These are phyloP conservation scores for Ceratorhiza oryzae-sativae DNA, from an alignment of 1,284 basidiomycete genomes.

Conservation along the genomic window DNA sequence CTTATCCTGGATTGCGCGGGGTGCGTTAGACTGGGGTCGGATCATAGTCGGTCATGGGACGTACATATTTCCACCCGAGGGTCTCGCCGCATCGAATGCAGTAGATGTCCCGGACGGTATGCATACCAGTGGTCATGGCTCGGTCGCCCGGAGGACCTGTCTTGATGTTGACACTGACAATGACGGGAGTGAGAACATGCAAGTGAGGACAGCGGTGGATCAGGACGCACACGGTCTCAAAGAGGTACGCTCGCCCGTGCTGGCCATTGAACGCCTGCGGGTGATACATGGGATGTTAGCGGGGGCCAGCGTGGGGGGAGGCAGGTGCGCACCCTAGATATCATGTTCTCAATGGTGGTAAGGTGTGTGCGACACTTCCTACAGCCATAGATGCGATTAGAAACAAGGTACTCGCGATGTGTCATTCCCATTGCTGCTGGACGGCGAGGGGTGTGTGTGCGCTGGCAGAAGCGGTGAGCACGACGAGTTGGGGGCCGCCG, in stretches of 20 bases:
- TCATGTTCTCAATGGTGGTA: constrained; percentile 89
- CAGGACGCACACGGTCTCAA: constrained; percentile 84
- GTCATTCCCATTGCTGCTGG: constrained; percentile 76
- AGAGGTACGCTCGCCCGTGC: constrained; percentile 93
- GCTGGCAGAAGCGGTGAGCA: background rate
- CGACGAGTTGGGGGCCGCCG: background rate
- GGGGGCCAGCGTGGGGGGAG: constrained; percentile 8
- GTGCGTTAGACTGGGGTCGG: background rate
- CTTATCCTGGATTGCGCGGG: constrained; percentile 68
- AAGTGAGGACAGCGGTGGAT: background rate
- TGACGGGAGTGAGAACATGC: constrained; percentile 12
- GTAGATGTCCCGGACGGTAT: constrained; percentile 94
- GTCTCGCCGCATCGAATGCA: constrained; percentile 87
- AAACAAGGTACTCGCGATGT: constrained; percentile 86
- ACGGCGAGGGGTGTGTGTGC: background rate
- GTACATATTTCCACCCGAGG: constrained; percentile 98
- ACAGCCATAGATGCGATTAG: constrained; percentile 91
- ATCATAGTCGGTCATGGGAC: constrained; percentile 48
- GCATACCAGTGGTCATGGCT: constrained; percentile 95
- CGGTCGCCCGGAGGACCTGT: constrained; percentile 90
- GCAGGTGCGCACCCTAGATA: constrained; percentile 76
- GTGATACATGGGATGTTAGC: constrained; percentile 1
- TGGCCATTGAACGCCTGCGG: constrained; percentile 89
- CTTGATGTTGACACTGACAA: constrained; percentile 82
- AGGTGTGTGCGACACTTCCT: constrained; percentile 91